Evolutionary conservation across 1,284 basidiomycete species (phyloP), one percentile per base, ranked within the genome.

Genomic region (Xerocomus amazonicus): DNA sequence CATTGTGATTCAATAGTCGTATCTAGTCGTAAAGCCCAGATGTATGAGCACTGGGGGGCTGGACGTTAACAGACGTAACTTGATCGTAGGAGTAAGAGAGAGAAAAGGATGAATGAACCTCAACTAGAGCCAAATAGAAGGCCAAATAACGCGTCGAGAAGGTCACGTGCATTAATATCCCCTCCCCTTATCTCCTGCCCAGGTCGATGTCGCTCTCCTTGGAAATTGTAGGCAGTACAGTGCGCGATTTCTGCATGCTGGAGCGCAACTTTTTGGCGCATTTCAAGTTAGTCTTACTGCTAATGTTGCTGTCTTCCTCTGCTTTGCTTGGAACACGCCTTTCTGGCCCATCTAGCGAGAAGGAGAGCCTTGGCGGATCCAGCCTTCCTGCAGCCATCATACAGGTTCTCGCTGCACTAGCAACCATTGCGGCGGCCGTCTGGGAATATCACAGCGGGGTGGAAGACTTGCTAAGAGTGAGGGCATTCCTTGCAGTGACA

Each of bases 221-320:
- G 6, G 60, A 70, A 37, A 69, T 73, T 45, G 59, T 61, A 19
- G 72, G 73, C 45, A 78, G 76, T 57, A 73, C 73, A 13, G 81
- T 81, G 12, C 74, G 86, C 57, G 85, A 88, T 61, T 86, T 78
- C 54, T 82, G 79, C 62, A 86, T 88, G 84, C 74, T 88, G 9
- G 85, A 88, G 65, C 74, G 85, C 45, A 88, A 88, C 58, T 69
- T 85, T 42, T 71, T 88, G 23, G 77, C 84, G 0, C 81, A 88
- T 60, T 53, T 84, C 48, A 83, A 80, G 58, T 73, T 88, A 27
- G 81, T 78, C 9, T 68, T 85, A 13, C 68, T 87, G n/a, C 69
- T 88, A 12, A 76, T 76, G 7, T 69, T 88, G 3, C 67, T 87
- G 9, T 79, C 81, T 4, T 78, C 81, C 26, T 85, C 84, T 13